phyloP scores from a whole-genome alignment of 2,329 filamentous ascomycete genomes.

The Aspergillus phoenicis region DNA sequence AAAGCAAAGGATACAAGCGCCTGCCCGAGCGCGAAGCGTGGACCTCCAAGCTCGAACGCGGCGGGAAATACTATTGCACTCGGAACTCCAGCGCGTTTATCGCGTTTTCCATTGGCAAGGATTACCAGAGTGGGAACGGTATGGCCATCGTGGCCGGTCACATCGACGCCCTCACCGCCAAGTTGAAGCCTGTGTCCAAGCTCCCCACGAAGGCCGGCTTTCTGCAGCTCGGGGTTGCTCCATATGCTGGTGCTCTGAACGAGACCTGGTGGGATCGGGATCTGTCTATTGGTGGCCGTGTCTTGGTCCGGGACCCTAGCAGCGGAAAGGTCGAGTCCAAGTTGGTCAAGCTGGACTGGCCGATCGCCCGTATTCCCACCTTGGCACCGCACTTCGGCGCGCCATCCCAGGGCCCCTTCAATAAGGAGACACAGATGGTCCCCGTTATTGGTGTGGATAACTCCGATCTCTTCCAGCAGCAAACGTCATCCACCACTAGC shows the following conservation, averaged over 20 bases:
- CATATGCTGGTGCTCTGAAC: conserved; percentile 85
- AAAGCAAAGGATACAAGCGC: conserved; percentile 71
- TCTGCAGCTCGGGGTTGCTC: conserved; percentile 85
- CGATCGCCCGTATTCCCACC: conserved; percentile 88
- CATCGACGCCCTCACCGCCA: conserved; percentile 87
- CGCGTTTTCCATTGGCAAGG: conserved; percentile 78
- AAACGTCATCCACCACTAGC: conserved; percentile 19
- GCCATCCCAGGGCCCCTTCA: conserved; percentile 66
- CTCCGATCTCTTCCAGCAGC: conserved; percentile 54
- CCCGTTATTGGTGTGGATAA: conserved; percentile 90
- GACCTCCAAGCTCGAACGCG: conserved; percentile 69
- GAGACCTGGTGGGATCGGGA: conserved; percentile 97
- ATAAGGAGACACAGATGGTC: conserved; percentile 89
- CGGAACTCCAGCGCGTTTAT: conserved; percentile 85
- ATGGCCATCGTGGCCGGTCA: conserved; percentile 88
- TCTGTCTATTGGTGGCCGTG: conserved; percentile 83
- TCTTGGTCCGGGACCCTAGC: conserved; percentile 73
- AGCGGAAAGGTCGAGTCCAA: conserved; percentile 76
- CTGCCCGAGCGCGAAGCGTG: conserved; percentile 78
- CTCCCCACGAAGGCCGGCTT: conserved; percentile 85
- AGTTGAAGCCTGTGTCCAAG: conserved; percentile 85
- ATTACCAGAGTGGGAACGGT: conserved; percentile 82
- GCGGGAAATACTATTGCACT: conserved; percentile 85
- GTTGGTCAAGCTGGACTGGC: conserved; percentile 91
- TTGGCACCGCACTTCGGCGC: conserved; percentile 92